Base-by-base conservation (phyloP, 768 basidiomycete genomes). In the Termitomyces eurrhizus region DNA sequence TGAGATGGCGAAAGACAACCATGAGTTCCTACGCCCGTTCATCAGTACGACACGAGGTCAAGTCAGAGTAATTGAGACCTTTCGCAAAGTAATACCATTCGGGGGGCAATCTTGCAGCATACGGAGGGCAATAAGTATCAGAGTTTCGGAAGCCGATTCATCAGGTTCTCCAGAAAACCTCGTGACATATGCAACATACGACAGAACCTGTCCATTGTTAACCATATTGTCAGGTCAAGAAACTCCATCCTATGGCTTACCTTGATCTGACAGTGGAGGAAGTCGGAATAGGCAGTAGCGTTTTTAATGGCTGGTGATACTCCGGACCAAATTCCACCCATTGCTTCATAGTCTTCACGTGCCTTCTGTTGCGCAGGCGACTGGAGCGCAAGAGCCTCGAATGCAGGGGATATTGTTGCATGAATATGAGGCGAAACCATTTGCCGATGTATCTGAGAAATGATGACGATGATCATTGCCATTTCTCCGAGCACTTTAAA, bases 401-500 rank as follows among this genome's bases (percentile, higher is more conserved):
- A 90, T 13, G 91, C 88, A n/a, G 91, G 81, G 11, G 83, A 78
- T 41, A 93, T 81, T 7, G 89, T 90, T 16, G 83, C 79, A 67
- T 87, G 82, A 61, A 96, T 82, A 16, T 85, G 79, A 2, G 86
- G 77, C 14, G 81, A 75, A 54, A 92, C 86, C 62, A 90, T 72
- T 8, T 78, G 74, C 48, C 88, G 83, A 65, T 92, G 89, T 42
- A 85, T 83, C 73, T 98, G 96, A 62, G 90, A 88, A 74, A 97
- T 90, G 32, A 94, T 85, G 33, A 95, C 91, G 70, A 96, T 86
- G 13, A 93, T 87, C 78, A 95, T 89, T 6, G 92, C 92, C 80
- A 96, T 90, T 75, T 99, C 97, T 14, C 92, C 88, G 12, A 98
- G 77, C 11, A 97, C 90, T 73, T 97, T 98, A 80, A 97, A 95